Percentiles rank a stretch among this genome's conserved stretches.
phyloP scores from a whole-genome alignment of 306 rosid genomes.

The Inga laurina region DNA sequence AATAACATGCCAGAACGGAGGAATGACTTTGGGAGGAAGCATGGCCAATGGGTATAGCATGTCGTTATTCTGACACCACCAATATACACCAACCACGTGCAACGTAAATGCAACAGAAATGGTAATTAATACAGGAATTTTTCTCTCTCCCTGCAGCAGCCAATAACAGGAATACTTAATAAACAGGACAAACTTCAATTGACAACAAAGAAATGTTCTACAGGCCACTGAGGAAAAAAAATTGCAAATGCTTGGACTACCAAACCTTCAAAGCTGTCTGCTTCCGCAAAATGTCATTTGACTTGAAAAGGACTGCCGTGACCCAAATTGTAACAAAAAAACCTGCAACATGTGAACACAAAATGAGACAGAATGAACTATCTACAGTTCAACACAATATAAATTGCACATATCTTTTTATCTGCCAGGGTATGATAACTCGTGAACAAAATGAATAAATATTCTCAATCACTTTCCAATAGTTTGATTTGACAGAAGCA shows the following conservation, averaged over 20 bases:
- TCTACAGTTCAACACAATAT: background rate
- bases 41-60: slow-evolving; percentile 77
- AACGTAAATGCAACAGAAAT: slow-evolving; percentile 75
- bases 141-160: slow-evolving; percentile 95
- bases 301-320: slow-evolving; percentile 89
- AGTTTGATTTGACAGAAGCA: background rate
- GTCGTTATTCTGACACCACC: slow-evolving; percentile 98
- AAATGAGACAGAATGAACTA: background rate
- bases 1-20: slow-evolving; percentile 96
- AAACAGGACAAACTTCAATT: slow-evolving; percentile 7
- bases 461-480: background rate
- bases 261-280: slow-evolving; percentile 86
- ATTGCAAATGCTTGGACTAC: background rate
- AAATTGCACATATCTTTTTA: background rate
- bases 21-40: slow-evolving; percentile 93
- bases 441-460: background rate
- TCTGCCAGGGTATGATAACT: background rate
- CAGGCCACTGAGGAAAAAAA: background rate
- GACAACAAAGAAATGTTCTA: background rate
- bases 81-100: slow-evolving; percentile 84
- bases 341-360: slow-evolving; percentile 40
- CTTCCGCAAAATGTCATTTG: slow-evolving; percentile 83
- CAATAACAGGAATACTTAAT: slow-evolving; percentile 28
- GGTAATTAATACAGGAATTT: slow-evolving; percentile 62
- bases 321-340: slow-evolving; percentile 84